A percentile compares a stretch with the other conserved stretches of the same genome.
phyloP scores from a whole-genome alignment of 352 stramenopile species.

The Plasmopara viticola region DNA sequence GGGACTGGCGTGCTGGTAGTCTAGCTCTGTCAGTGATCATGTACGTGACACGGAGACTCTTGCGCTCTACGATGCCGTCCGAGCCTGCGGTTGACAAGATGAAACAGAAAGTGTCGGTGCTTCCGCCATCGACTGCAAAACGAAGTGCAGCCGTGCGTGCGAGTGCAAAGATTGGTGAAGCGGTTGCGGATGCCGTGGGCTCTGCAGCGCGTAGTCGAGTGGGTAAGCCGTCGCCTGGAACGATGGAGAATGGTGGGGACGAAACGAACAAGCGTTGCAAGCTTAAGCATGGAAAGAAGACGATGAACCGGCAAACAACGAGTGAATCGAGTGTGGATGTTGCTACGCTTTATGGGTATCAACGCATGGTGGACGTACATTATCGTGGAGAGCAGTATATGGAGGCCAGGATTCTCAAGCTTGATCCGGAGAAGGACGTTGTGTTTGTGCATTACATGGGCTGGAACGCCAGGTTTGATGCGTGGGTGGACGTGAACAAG shows the following conservation, averaged over 20 bases:
- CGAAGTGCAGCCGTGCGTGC: conserved; percentile 15
- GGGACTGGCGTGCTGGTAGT: neutral
- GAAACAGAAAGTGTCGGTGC: conserved; percentile 8
- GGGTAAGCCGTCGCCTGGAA: too few species aligned
- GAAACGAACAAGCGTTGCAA: conserved; percentile 15
- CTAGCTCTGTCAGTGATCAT: conserved; percentile 15
- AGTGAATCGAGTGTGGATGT: neutral
- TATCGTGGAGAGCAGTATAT: conserved; percentile 49
- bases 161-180: conserved; percentile 15
- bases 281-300: conserved; percentile 26
- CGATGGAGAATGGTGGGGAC: too few species aligned
- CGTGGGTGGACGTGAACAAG: conserved; percentile 41
- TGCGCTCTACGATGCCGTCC: conserved; percentile 47
- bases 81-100: conserved; percentile 12
- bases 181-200: conserved; percentile 6
- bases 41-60: conserved; percentile 57
- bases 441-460: conserved; percentile 72
- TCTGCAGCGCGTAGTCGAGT: conserved; percentile 4
- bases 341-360: conserved; percentile 24
- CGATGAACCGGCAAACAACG: conserved; percentile 5
- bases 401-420: conserved; percentile 51
- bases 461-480: conserved; percentile 70
- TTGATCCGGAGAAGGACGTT: conserved; percentile 28
- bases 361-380: conserved; percentile 53
- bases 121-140: conserved; percentile 15